Percentiles rank a stretch among this genome's conserved stretches.
phyloP scores from a whole-genome alignment of 108 stramenopile species.

The Chaetoceros muelleri region DNA sequence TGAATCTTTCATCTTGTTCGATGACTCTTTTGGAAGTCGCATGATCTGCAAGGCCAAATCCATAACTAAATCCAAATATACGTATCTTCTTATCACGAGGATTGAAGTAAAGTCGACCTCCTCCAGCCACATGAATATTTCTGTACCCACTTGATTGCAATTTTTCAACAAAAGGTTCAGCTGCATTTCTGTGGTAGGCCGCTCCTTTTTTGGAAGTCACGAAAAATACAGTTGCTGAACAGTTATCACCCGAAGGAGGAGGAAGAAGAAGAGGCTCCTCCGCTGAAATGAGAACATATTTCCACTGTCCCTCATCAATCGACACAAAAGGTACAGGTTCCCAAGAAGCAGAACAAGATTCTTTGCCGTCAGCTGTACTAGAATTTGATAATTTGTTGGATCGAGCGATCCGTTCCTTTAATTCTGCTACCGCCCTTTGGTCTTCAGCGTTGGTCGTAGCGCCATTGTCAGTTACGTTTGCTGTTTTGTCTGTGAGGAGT shows the following conservation, averaged over 20 bases:
- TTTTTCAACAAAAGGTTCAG: conserved; percentile 49
- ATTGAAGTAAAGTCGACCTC: conserved; percentile 55
- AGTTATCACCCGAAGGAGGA: background rate
- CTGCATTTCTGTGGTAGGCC: conserved; percentile 66
- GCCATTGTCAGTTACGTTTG: too few species aligned
- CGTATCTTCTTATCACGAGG: conserved; percentile 30
- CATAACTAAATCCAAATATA: conserved; percentile 72
- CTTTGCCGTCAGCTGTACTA: background rate
- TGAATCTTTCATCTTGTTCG: conserved; percentile 32
- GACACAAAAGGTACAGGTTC: conserved; percentile 41
- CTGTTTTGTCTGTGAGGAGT: too few species aligned
- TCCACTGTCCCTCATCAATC: conserved; percentile 62
- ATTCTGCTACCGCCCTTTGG: conserved; percentile 44
- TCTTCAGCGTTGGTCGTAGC: conserved; percentile 69
- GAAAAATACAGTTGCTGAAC: conserved; percentile 23
- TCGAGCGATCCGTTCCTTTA: conserved; percentile 33
- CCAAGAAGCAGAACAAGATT: background rate
- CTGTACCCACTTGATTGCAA: conserved; percentile 44
- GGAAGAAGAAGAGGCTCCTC: conserved; percentile 10
- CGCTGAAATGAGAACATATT: conserved; percentile 70
- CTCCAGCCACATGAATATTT: conserved; percentile 56
- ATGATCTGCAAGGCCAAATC: conserved; percentile 76
- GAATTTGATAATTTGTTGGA: conserved; percentile 1
- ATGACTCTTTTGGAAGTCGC: conserved; percentile 39
- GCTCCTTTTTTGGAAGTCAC: conserved; percentile 51